Conservation (phyloP, 257 asterid genomes). For the Fraxinus americana region DNA sequence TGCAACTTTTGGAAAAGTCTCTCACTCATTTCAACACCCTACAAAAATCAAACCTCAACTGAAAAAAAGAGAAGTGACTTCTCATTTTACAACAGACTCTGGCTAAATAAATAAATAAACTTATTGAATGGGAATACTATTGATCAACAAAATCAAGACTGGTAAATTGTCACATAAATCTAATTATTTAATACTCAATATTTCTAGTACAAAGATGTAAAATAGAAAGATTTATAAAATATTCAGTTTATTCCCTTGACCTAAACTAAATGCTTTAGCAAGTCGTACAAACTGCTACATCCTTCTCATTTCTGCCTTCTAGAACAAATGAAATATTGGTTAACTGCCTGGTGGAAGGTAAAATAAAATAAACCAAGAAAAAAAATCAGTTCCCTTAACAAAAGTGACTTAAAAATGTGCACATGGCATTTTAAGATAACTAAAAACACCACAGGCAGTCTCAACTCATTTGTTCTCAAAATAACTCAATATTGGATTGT, state of each 20-base stretch:
- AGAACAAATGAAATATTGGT: neutral
- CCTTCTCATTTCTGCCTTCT: neutral
- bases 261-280: neutral
- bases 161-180: neutral
- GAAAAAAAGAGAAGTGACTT: conserved; percentile 5
- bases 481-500: neutral
- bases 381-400: neutral
- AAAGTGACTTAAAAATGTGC: neutral
- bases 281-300: neutral
- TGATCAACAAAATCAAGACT: neutral
- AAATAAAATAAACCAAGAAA: neutral
- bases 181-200: neutral
- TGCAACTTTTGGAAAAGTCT: conserved; percentile 58
- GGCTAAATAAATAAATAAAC: neutral
- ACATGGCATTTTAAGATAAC: neutral
- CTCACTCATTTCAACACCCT: conserved; percentile 69
- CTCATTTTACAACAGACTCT: neutral
- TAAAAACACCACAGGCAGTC: neutral
- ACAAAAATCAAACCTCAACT: conserved; percentile 27
- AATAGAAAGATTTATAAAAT: neutral
- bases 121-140: neutral
- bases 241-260: neutral
- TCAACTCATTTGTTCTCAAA: neutral
- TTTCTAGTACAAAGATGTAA: neutral
- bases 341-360: neutral